These are phyloP conservation scores for Colletotrichum orbiculare DNA, from an alignment of 2,329 filamentous ascomycete species.

Conservation along the genomic window DNA sequence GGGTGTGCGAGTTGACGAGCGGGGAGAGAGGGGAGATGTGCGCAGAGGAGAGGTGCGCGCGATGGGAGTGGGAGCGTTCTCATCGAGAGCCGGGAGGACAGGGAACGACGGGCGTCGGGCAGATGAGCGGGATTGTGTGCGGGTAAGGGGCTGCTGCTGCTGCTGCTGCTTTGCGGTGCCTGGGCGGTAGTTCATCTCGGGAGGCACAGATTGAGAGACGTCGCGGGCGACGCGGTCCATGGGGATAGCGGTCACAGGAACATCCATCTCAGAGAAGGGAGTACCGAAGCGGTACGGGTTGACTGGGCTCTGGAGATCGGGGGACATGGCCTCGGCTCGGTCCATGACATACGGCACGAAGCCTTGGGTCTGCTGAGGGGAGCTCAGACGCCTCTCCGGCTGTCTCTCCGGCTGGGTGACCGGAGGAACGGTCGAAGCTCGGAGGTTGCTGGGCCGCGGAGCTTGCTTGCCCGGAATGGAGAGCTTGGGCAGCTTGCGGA, in stretches of 20 bases:
- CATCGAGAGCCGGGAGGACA: slow-evolving; percentile 75
- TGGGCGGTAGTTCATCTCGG: slow-evolving; percentile 85
- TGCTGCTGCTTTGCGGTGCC: slow-evolving; percentile 44
- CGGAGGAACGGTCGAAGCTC: slow-evolving; percentile 44
- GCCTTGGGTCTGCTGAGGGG: slow-evolving; percentile 36
- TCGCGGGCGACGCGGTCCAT: slow-evolving; percentile 80
- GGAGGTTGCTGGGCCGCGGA: slow-evolving; percentile 43
- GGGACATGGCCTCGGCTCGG: slow-evolving; percentile 60
- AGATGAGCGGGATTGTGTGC: slow-evolving; percentile 66
- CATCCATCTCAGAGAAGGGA: slow-evolving; percentile 90
- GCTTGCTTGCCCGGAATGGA: slow-evolving; percentile 62
- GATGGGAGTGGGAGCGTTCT: slow-evolving; percentile 64
- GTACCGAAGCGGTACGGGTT: slow-evolving; percentile 82
- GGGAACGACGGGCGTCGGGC: slow-evolving; percentile 74
- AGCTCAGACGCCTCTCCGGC: slow-evolving; percentile 39
- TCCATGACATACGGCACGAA: slow-evolving; percentile 66
- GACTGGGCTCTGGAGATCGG: slow-evolving; percentile 68
- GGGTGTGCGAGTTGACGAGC: slow-evolving; percentile 36
- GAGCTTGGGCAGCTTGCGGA: slow-evolving; percentile 71
- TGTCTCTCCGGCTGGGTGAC: slow-evolving; percentile 37
- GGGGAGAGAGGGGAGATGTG: slow-evolving; percentile 49
- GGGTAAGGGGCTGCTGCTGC: slow-evolving; percentile 48
- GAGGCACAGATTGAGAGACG: slow-evolving; percentile 89
- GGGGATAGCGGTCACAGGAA: slow-evolving; percentile 80
- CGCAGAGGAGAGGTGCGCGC: slow-evolving; percentile 48